Conservation (phyloP, 495 filamentous ascomycete species). For the Parmelia sp. region DNA sequence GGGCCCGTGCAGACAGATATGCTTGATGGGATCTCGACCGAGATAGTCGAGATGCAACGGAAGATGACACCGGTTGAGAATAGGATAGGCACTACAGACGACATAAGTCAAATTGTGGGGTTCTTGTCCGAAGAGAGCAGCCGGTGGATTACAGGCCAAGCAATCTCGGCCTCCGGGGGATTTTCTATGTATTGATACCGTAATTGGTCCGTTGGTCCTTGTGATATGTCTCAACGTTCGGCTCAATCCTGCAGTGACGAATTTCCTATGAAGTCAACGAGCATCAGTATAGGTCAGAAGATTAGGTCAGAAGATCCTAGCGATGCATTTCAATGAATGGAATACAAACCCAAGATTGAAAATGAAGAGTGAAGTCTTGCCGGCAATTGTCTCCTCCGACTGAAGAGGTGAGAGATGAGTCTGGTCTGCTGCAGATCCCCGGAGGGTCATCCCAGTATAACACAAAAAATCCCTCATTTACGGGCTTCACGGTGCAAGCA, state of each 20-base stretch:
- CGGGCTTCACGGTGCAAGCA: not conserved
- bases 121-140: slow-evolving; percentile 45
- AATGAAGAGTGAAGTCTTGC: not conserved
- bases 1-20: slow-evolving; percentile 39
- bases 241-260: not conserved
- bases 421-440: not conserved
- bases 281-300: too few relatives aligned
- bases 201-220: not conserved
- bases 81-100: slow-evolving; percentile 48
- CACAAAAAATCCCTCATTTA: not conserved
- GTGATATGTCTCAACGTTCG: not conserved
- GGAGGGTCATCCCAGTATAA: not conserved
- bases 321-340: not conserved
- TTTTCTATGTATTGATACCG: slow-evolving; percentile 27
- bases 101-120: slow-evolving; percentile 50
- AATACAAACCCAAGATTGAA: too few relatives aligned
- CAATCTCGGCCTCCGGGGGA: slow-evolving; percentile 52
- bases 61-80: slow-evolving; percentile 38
- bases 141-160: slow-evolving; percentile 55
- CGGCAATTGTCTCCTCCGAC: not conserved
- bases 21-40: slow-evolving; percentile 32
- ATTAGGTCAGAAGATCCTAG: not conserved
- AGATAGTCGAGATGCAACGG: slow-evolving; percentile 34
- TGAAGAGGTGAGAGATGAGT: not conserved
- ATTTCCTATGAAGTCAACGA: too few relatives aligned